These are phyloP conservation scores for Hymenoscyphus linearis DNA, from an alignment of 2,329 filamentous ascomycete species.

Conservation along the genomic window DNA sequence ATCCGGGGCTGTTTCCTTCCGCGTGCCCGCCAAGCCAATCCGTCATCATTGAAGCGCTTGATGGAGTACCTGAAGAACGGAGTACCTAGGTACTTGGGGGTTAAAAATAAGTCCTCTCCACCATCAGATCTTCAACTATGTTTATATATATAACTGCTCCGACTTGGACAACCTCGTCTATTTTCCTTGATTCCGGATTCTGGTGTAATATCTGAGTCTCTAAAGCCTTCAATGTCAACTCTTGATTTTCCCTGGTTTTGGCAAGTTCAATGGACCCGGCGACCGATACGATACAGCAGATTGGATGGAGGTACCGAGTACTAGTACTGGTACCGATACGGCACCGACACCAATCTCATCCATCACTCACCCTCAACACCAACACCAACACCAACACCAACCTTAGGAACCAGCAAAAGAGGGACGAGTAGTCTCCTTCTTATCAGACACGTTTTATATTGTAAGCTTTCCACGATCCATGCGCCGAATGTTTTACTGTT, in stretches of 20 bases:
- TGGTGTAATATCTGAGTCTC: neutral
- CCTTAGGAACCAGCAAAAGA: neutral
- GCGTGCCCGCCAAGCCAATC: neutral
- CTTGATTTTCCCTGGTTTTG: neutral
- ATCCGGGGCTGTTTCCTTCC: neutral
- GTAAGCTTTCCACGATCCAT: neutral
- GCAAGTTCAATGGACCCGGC: neutral
- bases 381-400: neutral
- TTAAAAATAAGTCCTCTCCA: slow-evolving; percentile 1
- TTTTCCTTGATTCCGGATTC: neutral
- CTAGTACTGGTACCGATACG: too few relatives aligned
- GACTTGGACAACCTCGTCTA: too few relatives aligned
- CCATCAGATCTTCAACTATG: neutral
- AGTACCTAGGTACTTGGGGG: neutral
- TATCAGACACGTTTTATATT: neutral
- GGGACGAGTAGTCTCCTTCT: neutral
- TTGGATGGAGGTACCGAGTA: too few relatives aligned
- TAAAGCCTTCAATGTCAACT: neutral
- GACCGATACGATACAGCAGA: too few relatives aligned
- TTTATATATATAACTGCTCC: too few relatives aligned
- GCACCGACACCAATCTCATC: too few relatives aligned
- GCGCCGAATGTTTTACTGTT: neutral
- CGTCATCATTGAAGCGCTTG: neutral
- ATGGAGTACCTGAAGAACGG: too few relatives aligned
- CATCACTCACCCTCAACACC: too few relatives aligned